These are phyloP conservation scores for Talaromyces sp. DNA, from an alignment of 2,329 filamentous ascomycete genomes.

Conservation along the genomic window DNA sequence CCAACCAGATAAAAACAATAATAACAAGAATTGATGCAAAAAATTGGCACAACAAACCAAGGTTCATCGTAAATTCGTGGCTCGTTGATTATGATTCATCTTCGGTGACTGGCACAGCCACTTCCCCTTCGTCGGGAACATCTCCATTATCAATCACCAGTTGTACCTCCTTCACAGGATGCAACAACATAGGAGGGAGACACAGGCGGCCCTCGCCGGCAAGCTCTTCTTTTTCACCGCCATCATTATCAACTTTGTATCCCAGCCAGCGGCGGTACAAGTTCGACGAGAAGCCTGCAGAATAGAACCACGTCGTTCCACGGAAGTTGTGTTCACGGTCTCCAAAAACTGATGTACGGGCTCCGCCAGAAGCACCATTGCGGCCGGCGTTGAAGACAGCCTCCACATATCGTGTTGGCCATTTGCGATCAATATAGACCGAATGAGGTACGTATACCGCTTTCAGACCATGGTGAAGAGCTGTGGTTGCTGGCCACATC, in stretches of 20 bases:
- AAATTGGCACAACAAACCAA: constrained; percentile 3
- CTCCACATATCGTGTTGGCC: constrained; percentile 77
- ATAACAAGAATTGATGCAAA: neutral
- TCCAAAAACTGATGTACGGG: constrained; percentile 71
- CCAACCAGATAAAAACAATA: constrained; percentile 8
- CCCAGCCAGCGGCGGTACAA: constrained; percentile 86
- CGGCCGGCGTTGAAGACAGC: constrained; percentile 76
- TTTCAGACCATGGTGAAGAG: constrained; percentile 89
- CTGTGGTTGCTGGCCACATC: constrained; percentile 89
- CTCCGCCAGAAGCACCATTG: constrained; percentile 72
- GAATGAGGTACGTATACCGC: constrained; percentile 89
- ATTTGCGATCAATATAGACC: constrained; percentile 80
- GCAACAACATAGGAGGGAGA: constrained; percentile 81
- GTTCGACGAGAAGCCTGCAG: constrained; percentile 75
- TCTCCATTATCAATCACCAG: constrained; percentile 45
- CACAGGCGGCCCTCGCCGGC: constrained; percentile 83
- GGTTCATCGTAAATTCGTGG: constrained; percentile 18
- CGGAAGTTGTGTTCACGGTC: constrained; percentile 86
- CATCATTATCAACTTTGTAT: constrained; percentile 73
- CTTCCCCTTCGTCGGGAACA: constrained; percentile 16
- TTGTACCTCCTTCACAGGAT: constrained; percentile 79
- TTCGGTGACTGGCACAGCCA: neutral
- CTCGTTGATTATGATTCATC: constrained; percentile 7
- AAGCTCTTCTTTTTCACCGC: constrained; percentile 73
- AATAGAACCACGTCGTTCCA: constrained; percentile 90